Evolutionary conservation across 2,329 filamentous ascomycete species (phyloP), one percentile per base, ranked within the genome.

Genomic region (Lasiodiplodia sp.): DNA sequence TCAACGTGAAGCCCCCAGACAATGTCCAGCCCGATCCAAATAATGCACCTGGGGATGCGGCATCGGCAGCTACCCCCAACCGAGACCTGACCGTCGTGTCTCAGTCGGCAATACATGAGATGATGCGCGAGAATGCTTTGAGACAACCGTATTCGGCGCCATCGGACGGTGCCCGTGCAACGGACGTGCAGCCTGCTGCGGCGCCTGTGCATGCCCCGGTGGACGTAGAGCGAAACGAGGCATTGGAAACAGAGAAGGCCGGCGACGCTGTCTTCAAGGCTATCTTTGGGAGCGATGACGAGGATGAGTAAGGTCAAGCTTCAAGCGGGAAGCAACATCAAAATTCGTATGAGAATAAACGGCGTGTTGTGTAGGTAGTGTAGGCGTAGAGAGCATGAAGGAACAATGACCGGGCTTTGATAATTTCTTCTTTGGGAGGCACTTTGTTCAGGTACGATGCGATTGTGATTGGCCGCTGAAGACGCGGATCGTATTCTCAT

Each of bases 251-350:
- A 0, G 85, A 89, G 74, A 86, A 88, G 66, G 92, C 94, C 0
- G 89, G 91, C 18, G 92, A 94, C 60, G 92, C 92, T 53, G 90
- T 97, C 0, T 94, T 97, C 74, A 92, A 88, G 73, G 92, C 93
- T n/a, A 94, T 98, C 37, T 98, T 98, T 86, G 95, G 94, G 6
- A 93, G 94, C 77, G 92, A 92, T 75, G 91, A 91, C 71, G 91
- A 93, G 73, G 91, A 93, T 68, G 82, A 87, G 16, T 57, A 47
- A 44, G 3, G 18, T 47, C 18, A 11, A 18, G 40, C 40, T 44
- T 18, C 14, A 44, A 34, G 31, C 31, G 31, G 31, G 31, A 34
- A 34, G 31, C 31, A 34, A 28, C 28, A 28, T 5, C 28, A 28
- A 28, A 5, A 34, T 34, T 34, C 31, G 31, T 34, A 34, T 34